These are phyloP conservation scores for Aspergillus steynii DNA, from an alignment of 495 filamentous ascomycete species.

Conservation along the genomic window DNA sequence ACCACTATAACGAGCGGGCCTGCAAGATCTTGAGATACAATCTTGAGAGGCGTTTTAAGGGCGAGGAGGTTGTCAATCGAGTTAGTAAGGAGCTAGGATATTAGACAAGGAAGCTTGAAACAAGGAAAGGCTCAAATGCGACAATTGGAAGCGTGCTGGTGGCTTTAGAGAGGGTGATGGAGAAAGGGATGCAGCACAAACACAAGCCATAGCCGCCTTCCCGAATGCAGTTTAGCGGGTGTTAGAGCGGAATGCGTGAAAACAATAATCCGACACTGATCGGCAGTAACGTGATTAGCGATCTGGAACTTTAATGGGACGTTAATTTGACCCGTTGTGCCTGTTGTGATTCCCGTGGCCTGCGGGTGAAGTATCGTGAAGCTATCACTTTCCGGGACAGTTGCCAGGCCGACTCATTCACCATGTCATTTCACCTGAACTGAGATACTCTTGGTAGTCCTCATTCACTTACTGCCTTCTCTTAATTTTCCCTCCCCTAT, in stretches of 20 bases:
- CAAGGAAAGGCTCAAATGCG: not conserved
- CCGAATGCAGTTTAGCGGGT: not conserved
- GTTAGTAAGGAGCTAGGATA: slow-evolving; percentile 10
- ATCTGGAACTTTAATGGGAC: slow-evolving; percentile 24
- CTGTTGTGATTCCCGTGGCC: not conserved
- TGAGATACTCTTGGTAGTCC: not conserved
- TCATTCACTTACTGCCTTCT: not conserved
- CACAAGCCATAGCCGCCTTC: not conserved
- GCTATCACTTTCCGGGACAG: not conserved
- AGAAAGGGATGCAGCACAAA: not conserved
- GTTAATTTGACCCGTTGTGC: slow-evolving; percentile 3
- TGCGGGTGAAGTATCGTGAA: not conserved
- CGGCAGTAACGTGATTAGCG: slow-evolving; percentile 18
- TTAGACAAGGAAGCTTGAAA: not conserved
- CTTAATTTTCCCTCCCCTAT: not conserved
- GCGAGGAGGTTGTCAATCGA: slow-evolving; percentile 58
- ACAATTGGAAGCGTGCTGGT: not conserved
- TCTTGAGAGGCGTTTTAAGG: slow-evolving; percentile 54
- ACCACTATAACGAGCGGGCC: slow-evolving; percentile 53
- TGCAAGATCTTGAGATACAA: slow-evolving; percentile 59
- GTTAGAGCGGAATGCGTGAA: not conserved
- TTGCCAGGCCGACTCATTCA: not conserved
- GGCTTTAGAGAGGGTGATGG: not conserved
- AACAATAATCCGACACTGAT: slow-evolving; percentile 18
- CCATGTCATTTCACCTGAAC: not conserved